These are phyloP conservation scores for Penicillium sp. DNA, from an alignment of 2,329 filamentous ascomycete genomes.

Conservation along the genomic window DNA sequence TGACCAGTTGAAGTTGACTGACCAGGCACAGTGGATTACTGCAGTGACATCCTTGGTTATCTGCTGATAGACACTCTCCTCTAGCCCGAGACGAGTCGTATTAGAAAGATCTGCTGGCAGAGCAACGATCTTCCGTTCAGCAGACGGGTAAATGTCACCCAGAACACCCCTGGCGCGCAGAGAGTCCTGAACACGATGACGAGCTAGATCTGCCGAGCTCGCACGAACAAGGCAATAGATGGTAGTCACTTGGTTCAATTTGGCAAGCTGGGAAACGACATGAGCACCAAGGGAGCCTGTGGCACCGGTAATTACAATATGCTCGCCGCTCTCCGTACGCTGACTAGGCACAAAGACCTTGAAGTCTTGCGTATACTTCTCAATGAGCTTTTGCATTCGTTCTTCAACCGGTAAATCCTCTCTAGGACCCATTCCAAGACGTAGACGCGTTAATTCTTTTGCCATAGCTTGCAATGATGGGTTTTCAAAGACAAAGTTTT, in stretches of 20 bases:
- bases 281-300: slow-evolving; percentile 64
- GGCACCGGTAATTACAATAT: slow-evolving; percentile 56
- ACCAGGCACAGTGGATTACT: slow-evolving; percentile 63
- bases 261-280: slow-evolving; percentile 45
- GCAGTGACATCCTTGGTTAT: slow-evolving; percentile 44
- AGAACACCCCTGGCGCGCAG: slow-evolving; percentile 35
- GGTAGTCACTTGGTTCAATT: slow-evolving; percentile 31
- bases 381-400: slow-evolving; percentile 45
- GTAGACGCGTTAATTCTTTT: slow-evolving; percentile 42
- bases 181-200: slow-evolving; percentile 43
- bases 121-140: slow-evolving; percentile 41
- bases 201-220: slow-evolving; percentile 37
- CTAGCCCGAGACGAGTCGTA: slow-evolving; percentile 45
- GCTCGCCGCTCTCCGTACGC: slow-evolving; percentile 19
- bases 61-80: slow-evolving; percentile 34
- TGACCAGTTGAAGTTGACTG: slow-evolving; percentile 60
- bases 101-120: slow-evolving; percentile 47
- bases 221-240: slow-evolving; percentile 58
- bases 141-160: slow-evolving; percentile 15
- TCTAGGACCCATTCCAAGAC: slow-evolving; percentile 33
- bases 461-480: slow-evolving; percentile 48
- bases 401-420: slow-evolving; percentile 19
- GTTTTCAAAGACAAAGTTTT: slow-evolving; percentile 57
- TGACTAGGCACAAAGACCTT: slow-evolving; percentile 24
- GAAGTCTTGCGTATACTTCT: slow-evolving; percentile 35